phyloP scores from a whole-genome alignment of 306 rosid species.

The Sechiopsis laciniata region DNA sequence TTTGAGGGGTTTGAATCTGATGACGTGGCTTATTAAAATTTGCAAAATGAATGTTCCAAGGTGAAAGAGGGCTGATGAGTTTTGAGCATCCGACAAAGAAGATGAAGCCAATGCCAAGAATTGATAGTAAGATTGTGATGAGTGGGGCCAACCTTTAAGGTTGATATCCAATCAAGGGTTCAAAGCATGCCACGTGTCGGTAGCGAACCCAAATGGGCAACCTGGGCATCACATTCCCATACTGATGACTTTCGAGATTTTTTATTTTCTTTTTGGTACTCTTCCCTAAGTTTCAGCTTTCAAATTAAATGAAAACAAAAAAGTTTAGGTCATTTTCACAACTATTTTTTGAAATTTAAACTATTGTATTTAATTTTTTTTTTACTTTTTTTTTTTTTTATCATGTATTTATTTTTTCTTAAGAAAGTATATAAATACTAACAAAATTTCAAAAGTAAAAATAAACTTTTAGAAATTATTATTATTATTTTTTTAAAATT shows the following conservation, averaged over 20 bases:
- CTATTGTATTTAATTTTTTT: no score
- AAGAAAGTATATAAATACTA: no score
- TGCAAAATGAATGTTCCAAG: conserved; percentile 87
- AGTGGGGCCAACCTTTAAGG: conserved; percentile 92
- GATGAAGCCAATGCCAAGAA: conserved; percentile 88
- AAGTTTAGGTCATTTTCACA: no score
- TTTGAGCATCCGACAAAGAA: conserved; percentile 81
- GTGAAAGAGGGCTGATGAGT: conserved; percentile 67
- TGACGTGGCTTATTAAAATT: background rate
- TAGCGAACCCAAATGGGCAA: conserved; percentile 88
- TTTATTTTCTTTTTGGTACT: background rate
- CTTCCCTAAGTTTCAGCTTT: background rate
- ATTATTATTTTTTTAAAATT: no score
- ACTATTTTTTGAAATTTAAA: no score
- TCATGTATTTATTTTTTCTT: no score
- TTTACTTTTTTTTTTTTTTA: no score
- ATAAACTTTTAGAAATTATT: no score
- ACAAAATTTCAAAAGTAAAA: no score
- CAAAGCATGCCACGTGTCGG: conserved; percentile 89
- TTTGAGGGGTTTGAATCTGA: background rate
- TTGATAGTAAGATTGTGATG: conserved; percentile 85
- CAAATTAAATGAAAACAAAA: background rate
- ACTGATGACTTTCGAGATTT: no score
- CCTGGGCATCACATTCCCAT: conserved; percentile 61
- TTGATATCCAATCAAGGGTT: conserved; percentile 57